Base-by-base conservation (phyloP, 495 filamentous ascomycete species). In the Bathelium albidoporum region DNA sequence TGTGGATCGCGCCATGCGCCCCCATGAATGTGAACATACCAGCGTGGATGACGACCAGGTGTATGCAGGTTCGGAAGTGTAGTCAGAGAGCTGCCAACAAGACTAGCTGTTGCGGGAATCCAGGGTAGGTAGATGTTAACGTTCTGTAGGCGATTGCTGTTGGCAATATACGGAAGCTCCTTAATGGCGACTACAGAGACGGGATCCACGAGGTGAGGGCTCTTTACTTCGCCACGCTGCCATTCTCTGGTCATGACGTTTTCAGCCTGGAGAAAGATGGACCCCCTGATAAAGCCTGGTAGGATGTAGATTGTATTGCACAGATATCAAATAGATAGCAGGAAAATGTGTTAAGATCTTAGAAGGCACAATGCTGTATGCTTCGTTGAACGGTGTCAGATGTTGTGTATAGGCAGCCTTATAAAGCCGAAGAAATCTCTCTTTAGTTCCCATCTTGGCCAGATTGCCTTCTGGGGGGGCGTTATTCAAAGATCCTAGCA, bases 1-100 rank as follows among this genome's bases (percentile, higher is more conserved):
- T 71, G 72, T 53, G 90, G 90, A 70, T 95, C 91, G 63, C 89
- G 83, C 89, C 89, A 96, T 69, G 87, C 91, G 69, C 91, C 91
- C 68, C 92, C 90, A 76, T 95, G 92, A 72, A 96, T 86, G 76
- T 84, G 91, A 67, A 70, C 32, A 44, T 67, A 22, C 68, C 68
- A 70, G 59, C 64, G n/a, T 32, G 32, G 44, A 49, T 49, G 44
- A 49, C 22, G 12, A 5, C 44, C 44, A 49, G 44, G 18, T 20
- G 44, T 49, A 5, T 49, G 14, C 0, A 49, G 44, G 5, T 5
- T 1, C 1, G 1, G 44, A 20, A 49, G 44, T 49, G 44, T 20
- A 5, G 44, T 49, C 16, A 49, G 44, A 49, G 44, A 0, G 44
- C 14, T 49, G 22, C 44, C 44, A 49, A 49, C n/a, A 20, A 49